phyloP scores from a whole-genome alignment of 352 stramenopile genomes.

The Globisporangium uncinulatum region DNA sequence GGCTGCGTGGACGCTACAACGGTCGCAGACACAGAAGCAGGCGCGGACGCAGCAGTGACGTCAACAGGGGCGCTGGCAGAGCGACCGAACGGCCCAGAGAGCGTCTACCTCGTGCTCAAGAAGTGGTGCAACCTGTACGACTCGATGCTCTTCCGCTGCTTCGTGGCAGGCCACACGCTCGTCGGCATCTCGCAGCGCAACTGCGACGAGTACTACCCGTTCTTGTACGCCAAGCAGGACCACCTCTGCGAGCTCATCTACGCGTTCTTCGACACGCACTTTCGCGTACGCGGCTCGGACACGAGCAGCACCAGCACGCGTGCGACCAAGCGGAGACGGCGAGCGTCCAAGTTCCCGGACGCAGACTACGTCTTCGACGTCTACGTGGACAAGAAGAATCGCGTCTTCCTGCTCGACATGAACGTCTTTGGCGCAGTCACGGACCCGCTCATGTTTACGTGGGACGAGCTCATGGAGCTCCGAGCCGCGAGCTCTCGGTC shows the following conservation, averaged over 20 bases:
- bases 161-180: conserved; percentile 75
- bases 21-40: background rate
- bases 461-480: conserved; percentile 71
- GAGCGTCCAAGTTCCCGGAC: conserved; percentile 45
- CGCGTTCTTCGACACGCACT: conserved; percentile 55
- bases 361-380: conserved; percentile 91
- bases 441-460: conserved; percentile 92
- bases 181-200: conserved; percentile 91
- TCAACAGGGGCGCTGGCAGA: background rate
- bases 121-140: conserved; percentile 95
- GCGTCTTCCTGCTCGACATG: conserved; percentile 92
- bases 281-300: conserved; percentile 20
- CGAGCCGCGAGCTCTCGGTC: conserved; percentile 16
- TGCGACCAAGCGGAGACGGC: too few relatives aligned
- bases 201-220: conserved; percentile 89
- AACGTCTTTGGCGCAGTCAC: conserved; percentile 92
- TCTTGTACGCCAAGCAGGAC: conserved; percentile 77
- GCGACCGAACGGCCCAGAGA: conserved; percentile 7
- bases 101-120: conserved; percentile 86
- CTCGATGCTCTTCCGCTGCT: conserved; percentile 95
- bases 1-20: conserved; percentile 29
- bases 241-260: conserved; percentile 60
- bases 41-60: background rate
- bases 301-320: too few relatives aligned
- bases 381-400: conserved; percentile 91